These are phyloP conservation scores for Naegleria fowleri DNA, from an alignment of 208 protist genomes.

Conservation along the genomic window DNA sequence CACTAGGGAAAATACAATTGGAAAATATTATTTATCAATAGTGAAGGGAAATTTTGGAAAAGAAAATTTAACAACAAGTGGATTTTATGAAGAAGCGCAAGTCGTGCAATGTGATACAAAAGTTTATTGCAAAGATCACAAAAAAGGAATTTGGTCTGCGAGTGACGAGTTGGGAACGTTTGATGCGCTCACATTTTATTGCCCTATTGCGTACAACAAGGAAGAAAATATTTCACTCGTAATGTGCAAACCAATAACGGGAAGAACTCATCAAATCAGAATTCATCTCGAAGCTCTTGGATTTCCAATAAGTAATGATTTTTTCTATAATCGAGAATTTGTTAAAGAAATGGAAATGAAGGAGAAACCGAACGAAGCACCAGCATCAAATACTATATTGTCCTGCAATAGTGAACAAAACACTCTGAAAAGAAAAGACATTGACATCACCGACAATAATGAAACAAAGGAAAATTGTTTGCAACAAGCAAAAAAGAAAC, in stretches of 20 bases:
- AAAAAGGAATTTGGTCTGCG: neutral
- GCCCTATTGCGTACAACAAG: neutral
- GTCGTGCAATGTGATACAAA: neutral
- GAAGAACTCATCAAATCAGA: constrained; percentile 80
- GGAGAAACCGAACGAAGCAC: neutral
- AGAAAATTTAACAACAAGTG: neutral
- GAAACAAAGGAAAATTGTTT: neutral
- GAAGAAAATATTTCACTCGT: constrained; percentile 44
- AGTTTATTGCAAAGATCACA: neutral
- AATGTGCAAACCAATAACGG: constrained; percentile 65
- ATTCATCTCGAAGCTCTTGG: constrained; percentile 74
- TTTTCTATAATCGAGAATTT: constrained; percentile 53
- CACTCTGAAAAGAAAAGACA: neutral
- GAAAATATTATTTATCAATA: neutral
- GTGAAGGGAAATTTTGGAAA: constrained; percentile 10
- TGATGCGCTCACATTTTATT: neutral
- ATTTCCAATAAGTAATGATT: constrained; percentile 70
- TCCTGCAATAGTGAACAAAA: neutral
- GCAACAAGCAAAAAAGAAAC: neutral
- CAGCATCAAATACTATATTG: neutral
- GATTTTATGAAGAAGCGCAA: neutral
- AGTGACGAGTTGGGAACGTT: neutral
- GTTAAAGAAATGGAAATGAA: neutral
- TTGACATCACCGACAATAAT: neutral
- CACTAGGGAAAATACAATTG: neutral